Evolutionary conservation across 768 basidiomycete species (phyloP), one percentile per base, ranked within the genome.

Genomic region (Panaeolus cyanescens): DNA sequence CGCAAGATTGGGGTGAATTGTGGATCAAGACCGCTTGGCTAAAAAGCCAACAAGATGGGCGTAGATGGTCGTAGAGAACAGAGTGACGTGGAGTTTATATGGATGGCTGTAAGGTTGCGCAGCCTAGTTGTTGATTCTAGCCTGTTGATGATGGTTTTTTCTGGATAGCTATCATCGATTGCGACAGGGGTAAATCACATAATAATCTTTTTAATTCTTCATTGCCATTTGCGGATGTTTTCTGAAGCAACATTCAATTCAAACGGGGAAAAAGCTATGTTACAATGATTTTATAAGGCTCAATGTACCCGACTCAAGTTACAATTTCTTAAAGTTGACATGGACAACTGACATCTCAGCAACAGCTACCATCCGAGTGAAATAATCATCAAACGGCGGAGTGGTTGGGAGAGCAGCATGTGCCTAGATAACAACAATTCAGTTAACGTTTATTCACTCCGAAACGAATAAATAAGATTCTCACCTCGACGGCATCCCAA

Each of bases 401-500:
- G 22, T 34, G 19, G 37, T 25, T 5, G 36, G 37, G 28, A 37
- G 37, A 5, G 37, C 56, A 31, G 10, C 19, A 20, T 58, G 56
- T 4, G 22, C 19, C 56, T 58, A 42, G 4, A 32, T 30, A 40
- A 42, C 34, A 12, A 30, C 15, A 15, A 30, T 28, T 28, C 8
- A 39, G 8, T n/a, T 42, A 22, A 15, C 13, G 10, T 20, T 2
- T n/a, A 5, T 13, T 13, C 3, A 2, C 5, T 4, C 8, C 30
- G 7, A 13, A 59, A 19, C 22, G 25, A 54, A 9, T 19, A 15
- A 42, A 20, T 10, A 4, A 34, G 15, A 7, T 9, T 32, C 55
- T 28, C 17, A 64, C 67, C 64, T 67, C 60, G 9, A 59, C 30
- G 13, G 62, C 62, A n/a, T 66, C 63, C 69, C 69, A 70, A 20